phyloP scores from a whole-genome alignment of 2,329 filamentous ascomycete species.

The Colletotrichum australisinense region DNA sequence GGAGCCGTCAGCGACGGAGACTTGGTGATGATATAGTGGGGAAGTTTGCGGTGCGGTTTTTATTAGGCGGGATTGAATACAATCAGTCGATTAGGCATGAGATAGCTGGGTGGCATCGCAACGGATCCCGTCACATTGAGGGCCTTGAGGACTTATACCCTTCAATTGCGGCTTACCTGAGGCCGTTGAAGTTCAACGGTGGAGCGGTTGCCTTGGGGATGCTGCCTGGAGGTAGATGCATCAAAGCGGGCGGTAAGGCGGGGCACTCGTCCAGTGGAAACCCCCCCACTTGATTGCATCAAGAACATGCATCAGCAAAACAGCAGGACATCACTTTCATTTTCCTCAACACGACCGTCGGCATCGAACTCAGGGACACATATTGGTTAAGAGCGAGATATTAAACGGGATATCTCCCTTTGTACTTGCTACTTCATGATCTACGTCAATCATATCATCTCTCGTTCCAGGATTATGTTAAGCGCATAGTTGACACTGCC shows the following conservation, averaged over 20 bases:
- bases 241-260: not conserved
- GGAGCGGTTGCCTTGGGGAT: conserved; percentile 34
- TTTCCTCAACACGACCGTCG: not conserved
- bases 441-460: conserved; percentile 3
- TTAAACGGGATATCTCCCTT: not conserved
- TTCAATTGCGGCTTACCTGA: conserved; percentile 4
- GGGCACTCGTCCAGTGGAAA: not conserved
- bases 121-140: not conserved
- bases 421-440: conserved; percentile 1
- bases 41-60: not conserved
- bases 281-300: not conserved
- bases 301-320: not conserved
- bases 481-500: not conserved
- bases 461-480: not conserved
- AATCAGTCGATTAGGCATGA: not conserved
- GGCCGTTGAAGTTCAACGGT: not conserved
- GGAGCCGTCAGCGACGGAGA: not conserved
- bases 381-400: not conserved
- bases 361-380: not conserved
- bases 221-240: conserved; percentile 24
- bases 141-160: conserved; percentile 17
- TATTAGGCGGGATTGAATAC: no score
- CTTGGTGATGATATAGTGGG: no score
- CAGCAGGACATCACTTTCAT: not conserved
- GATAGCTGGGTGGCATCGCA: no score